Evolutionary conservation across 768 basidiomycete genomes (phyloP), one percentile per base, ranked within the genome.

Genomic region (Tephrocybe rancida): DNA sequence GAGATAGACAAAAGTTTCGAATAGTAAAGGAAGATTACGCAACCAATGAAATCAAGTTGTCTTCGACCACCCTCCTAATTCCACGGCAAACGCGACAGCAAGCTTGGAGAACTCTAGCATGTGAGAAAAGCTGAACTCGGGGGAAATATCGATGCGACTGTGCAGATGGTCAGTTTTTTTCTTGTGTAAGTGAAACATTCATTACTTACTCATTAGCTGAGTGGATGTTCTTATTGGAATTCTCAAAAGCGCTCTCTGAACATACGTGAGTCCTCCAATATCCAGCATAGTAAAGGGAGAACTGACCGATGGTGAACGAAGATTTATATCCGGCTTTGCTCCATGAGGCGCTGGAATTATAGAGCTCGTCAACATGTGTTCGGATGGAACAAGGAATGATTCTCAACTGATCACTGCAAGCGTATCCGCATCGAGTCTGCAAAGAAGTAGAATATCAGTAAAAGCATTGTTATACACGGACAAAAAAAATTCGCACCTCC

Each of bases 51-150:
- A 16, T 26, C 41, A 10, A 22, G 5, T 26, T 44, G n/a, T 70
- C n/a, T n/a, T 60, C 25, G 70, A 68, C 62, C 69, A 72, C 70
- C 84, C 70, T 73, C 84, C 83, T 26, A 92, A 77, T 67, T 92
- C 91, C 57, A 92, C 80, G 9, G 83, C 88, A 65, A 87, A 90
- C 1, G 87, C 90, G 24, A 88, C 84, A 32, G 86, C 88, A 48
- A 93, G 74, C 74, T 92, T 92, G 45, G 89, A 89, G 70, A 93
- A 93, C 70, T 93, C 87, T 51, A 89, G 62, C 90, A 95, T 92
- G 67, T 98, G 95, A 5, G 75, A 70, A 67, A 96, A 98, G 64
- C 87, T 90, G 72, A 97, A 97, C 68, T 96, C 95, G 19, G 83
- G 74, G 10, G 92, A 92, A 54, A 91, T 77, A 66, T 95, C 90